Evolutionary conservation across 2,329 filamentous ascomycete genomes (phyloP), one percentile per base, ranked within the genome.

Genomic region (Bipolaris gigantea): DNA sequence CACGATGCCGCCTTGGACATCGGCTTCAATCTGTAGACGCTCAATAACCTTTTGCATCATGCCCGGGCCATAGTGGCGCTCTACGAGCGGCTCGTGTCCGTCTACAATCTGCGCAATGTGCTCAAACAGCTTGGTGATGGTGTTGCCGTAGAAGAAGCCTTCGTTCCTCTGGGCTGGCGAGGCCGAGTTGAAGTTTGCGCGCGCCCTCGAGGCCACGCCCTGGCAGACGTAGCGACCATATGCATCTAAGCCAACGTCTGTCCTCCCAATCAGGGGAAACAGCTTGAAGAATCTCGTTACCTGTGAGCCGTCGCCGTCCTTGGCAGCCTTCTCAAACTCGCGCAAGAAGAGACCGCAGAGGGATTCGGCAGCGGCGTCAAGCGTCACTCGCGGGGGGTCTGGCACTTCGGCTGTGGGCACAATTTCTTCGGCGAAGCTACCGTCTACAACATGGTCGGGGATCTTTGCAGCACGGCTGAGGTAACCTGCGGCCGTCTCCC

Each of bases 211-310:
- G 6, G 93, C 92, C 34, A 99, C 93, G 15, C 94, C 94, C 73
- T 95, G 90, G 69, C 94, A 99, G 27, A 99, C 93, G 73, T 97
- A 99, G 63, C 88, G 85, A 1, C 94, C 94, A 73, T 99, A 99
- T 3, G 96, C 90, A 75, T 99, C 93, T 52, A 99, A 75, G 0
- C 94, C 94, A 7, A 93, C 89, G 50, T 96, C 90, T 2, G 90
- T 87, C 57, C 92, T 84, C 13, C 89, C 92, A 69, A 99, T 97
- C 33, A 99, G 79, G 15, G 94, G 94, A 67, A 99, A 99, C 34
- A 99, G 80, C 78, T 99, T 99, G 79, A 99, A 99, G 79, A 99
- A 99, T 38, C 94, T 82, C 1, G 94, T 97, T 48, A 99, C 90
- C 72, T 89, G 91, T 21, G 89, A 84, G 3, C 90, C 92, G 66